Base-by-base conservation (phyloP, 2,329 filamentous ascomycete genomes). In the Nemania abortiva region DNA sequence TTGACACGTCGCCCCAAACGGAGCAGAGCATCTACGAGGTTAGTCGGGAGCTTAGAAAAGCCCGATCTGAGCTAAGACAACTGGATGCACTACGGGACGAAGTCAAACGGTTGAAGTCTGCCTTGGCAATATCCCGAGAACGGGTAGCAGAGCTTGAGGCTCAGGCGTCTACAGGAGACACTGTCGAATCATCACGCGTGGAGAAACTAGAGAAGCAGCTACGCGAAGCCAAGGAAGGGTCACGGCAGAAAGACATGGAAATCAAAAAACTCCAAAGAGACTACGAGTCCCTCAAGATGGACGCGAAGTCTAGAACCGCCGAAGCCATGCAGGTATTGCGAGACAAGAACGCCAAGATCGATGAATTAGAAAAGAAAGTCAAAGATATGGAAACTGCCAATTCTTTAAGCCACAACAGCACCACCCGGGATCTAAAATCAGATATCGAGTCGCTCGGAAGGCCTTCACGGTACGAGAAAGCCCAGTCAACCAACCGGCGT, bases 321-420 rank as follows among this genome's bases (percentile, higher is more conserved):
- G 88, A 90, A 68, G 86, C 86, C 3, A 84, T 86, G 72, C 82
- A 84, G 18, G 86, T 89, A 2, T 72, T 90, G 53, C 83, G 86
- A 62, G 85, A 84, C 70, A 87, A 88, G 64, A 87, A 89, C 67
- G 81, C 83, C 47, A 88, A 88, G 77, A 88, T 90, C 68, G 79
- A 83, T 9, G 83, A 86, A 52, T 82, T 90, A 7, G 87, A 86
- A 77, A 86, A 84, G 72, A 85, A 88, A 71, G 77, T 89, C 47
- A 82, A 81, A 66, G 78, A 78, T 0, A 77, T 89, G 2, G 86
- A 85, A 74, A 74, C 70, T 11, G 72, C 71, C 10, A 67, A 73
- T 42, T 15, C 70, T 49, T 70, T 70, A 7, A 70, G 58, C 4
- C 69, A 74, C 57, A 65, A 69, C 22, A 77, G 63, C 54, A 72